Base-by-base conservation (phyloP, 495 filamentous ascomycete genomes). In the Pseudomonodictys pantanalensis region DNA sequence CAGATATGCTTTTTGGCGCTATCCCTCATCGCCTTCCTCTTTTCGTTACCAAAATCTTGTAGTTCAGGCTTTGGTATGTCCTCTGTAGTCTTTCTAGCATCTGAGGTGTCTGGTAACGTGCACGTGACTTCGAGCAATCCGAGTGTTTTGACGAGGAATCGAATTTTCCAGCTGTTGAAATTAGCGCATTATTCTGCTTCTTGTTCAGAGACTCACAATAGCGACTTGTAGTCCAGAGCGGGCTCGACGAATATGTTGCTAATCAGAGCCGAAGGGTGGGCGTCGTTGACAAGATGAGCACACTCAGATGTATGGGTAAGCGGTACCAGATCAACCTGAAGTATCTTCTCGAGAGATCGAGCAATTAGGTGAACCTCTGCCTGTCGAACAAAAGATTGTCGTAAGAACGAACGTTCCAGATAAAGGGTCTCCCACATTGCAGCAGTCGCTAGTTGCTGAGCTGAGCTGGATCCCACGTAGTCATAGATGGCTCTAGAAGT, bases 391-490 rank as follows among this genome's bases (percentile, higher is more conserved):
- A 35, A 2, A 24, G 26, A 10, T 11, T 46, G 28, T 23, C 18
- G 25, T 7, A 22, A 7, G 25, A 56, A 20, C n/a, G 33, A 56
- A 2, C 23, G 53, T 28, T 56, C 3, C 17, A 45, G 20, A 22
- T 32, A 56, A 17, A 56, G 46, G 10, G 39, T 22, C 6, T 56
- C 42, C 53, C 53, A 56, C 53, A 56, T 46, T 1, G 18, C 8
- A 4, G 41, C 53, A 2, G 53, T 56, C 12, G 52, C 26, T 4
- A 43, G 6, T 26, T n/a, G 11, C 9, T 26, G 7, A 3, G 4
- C 2, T 8, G 28, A n/a, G 28, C 24, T 18, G 6, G 46, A 24
- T 29, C 52, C 33, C 2, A 44, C 23, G 25, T 44, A 30, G 2
- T 24, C 22, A 22, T 45, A 45, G 10, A 55, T 32, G 6, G 25